phyloP scores from a whole-genome alignment of 371 early-diverging fungal genomes.

The Choanephora cucurbitarum region DNA sequence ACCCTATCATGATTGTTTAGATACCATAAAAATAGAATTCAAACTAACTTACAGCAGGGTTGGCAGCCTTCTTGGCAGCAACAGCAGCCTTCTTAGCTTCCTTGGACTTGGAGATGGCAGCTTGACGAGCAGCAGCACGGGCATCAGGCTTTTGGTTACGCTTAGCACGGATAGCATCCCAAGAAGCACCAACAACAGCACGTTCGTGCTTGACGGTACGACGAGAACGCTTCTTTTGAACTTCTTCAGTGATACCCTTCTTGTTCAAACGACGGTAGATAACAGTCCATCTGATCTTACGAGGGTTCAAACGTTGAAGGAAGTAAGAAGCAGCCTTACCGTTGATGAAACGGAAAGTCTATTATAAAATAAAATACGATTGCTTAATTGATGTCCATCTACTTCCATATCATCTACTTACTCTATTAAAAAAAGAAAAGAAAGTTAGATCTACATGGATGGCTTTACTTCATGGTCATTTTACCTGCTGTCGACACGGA shows the following conservation, averaged over 20 bases:
- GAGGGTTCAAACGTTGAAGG: constrained; percentile 91
- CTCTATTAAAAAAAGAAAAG: constrained; percentile 4
- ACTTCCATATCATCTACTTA: constrained; percentile 6
- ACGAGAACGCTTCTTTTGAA: constrained; percentile 93
- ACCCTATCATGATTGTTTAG: too few species aligned
- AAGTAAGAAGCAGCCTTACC: constrained; percentile 94
- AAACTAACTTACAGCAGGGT: constrained; percentile 18
- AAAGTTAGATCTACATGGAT: not conserved
- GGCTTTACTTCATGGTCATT: not conserved
- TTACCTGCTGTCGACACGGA: constrained; percentile 85
- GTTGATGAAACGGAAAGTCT: constrained; percentile 94
- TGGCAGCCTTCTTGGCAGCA: constrained; percentile 72
- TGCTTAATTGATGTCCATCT: not conserved
- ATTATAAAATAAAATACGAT: constrained; percentile 4
- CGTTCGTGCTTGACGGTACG: constrained; percentile 94
- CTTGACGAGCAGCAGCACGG: constrained; percentile 88
- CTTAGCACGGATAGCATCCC: constrained; percentile 94
- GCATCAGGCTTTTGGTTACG: constrained; percentile 93
- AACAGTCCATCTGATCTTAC: constrained; percentile 95
- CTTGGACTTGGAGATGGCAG: constrained; percentile 86
- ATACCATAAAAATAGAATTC: not conserved
- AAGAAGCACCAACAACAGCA: constrained; percentile 92
- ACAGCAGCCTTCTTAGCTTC: constrained; percentile 79
- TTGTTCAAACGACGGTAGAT: constrained; percentile 97
- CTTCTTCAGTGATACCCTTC: constrained; percentile 96